Evolutionary conservation across 495 filamentous ascomycete species (phyloP).

Genomic region (Annulohypoxylon bovei): DNA sequence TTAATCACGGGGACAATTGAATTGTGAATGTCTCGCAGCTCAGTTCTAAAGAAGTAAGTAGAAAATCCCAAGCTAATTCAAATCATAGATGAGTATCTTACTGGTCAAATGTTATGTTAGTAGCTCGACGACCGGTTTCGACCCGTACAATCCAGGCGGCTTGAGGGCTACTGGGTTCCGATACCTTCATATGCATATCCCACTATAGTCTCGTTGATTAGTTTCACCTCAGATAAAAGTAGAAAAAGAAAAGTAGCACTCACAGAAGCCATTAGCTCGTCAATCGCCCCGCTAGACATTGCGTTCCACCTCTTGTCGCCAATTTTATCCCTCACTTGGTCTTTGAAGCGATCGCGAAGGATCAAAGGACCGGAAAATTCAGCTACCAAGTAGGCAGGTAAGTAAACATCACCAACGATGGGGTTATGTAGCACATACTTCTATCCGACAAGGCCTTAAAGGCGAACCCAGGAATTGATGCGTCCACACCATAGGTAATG

Average conservation of each 20-base stretch:
- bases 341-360: background rate
- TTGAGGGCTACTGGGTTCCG: too few relatives aligned
- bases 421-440: background rate
- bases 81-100: background rate
- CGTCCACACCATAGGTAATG: background rate
- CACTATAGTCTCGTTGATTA: too few relatives aligned
- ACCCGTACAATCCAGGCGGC: background rate
- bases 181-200: too few relatives aligned
- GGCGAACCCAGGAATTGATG: background rate
- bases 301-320: background rate
- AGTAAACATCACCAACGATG: background rate
- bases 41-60: background rate
- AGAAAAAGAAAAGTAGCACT: background rate
- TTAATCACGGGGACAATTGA: background rate
- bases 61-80: background rate
- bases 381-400: background rate
- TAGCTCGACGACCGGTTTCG: background rate
- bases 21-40: background rate
- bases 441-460: background rate
- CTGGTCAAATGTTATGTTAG: background rate
- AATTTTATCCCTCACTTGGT: background rate
- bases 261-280: background rate
- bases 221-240: too few relatives aligned
- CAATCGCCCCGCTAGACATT: background rate
- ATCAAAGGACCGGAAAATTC: background rate